Evolutionary conservation across 495 filamentous ascomycete species (phyloP), one percentile per base, ranked within the genome.

Genomic region (Hypoxylon lenormandii): DNA sequence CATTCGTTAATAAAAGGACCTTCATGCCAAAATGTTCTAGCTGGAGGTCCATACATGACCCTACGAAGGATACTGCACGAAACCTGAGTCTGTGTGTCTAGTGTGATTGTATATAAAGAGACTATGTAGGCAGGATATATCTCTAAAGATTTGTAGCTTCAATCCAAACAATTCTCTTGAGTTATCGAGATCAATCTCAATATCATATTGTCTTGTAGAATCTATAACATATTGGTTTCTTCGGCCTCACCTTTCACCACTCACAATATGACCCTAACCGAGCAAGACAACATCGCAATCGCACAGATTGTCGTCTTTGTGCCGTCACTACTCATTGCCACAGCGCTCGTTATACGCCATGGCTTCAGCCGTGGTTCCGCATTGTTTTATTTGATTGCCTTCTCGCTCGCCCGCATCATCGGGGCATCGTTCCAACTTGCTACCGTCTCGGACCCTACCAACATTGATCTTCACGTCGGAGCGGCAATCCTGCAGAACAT

Each of bases 401-500:
- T 81, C 63, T 78, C 74, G 4, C 48, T 78, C 47, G 49, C 66
- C 40, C 79, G 79, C 37, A 48, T 80, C 30, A 38, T 78, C 37
- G 76, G 75, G 26, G 64, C 75, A 8, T 37, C 69, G 13, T 45
- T 80, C n/a, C 66, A 79, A 45, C 72, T 80, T 15, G 76, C 73
- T 16, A 76, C 78, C 33, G 76, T 80, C 60, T 49, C 65, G 11
- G 59, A 78, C 22, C 79, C 78, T 1, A 38, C 50, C 1, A 78
- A 77, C 59, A n/a, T 65, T 1, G 49, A 50, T 45, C 72, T 81
- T 28, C 33, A 56, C 36, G 51, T 74, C 49, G 77, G 72, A 21
- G 61, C 69, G 23, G 36, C 64, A 5, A 76, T 69, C 3, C 69
- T 81, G 47, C 71, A 76, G 23, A 72, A 48, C 19, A 46, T 77